A percentile compares a stretch with the other conserved stretches of the same genome.
phyloP scores from a whole-genome alignment of 1,284 basidiomycete genomes.

The Pseudozyma flocculosa region DNA sequence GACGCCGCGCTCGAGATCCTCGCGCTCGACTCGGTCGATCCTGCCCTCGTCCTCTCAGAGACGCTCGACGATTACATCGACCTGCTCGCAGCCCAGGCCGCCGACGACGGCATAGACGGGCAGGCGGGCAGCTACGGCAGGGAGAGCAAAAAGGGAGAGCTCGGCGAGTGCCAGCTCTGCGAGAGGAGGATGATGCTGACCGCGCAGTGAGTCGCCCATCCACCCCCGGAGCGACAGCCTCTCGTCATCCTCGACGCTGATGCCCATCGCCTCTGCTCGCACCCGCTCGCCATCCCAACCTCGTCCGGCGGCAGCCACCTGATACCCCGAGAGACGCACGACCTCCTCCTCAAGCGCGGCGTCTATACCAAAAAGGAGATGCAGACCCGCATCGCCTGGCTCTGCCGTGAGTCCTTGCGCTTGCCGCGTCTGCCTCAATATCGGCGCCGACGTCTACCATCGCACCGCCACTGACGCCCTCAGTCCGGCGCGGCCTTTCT shows the following conservation, averaged over 20 bases:
- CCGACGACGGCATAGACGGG: not conserved
- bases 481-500: too few species aligned
- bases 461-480: too few species aligned
- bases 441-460: too few species aligned
- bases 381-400: constrained; percentile 7
- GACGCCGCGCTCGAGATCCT: too few species aligned
- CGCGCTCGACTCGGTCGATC: too few species aligned
- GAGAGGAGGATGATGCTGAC: constrained; percentile 10
- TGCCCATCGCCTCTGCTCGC: too few species aligned
- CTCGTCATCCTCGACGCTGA: too few species aligned
- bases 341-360: constrained; percentile 4
- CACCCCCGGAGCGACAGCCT: too few species aligned
- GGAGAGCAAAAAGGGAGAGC: not conserved
- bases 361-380: constrained; percentile 5
- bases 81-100: too few species aligned
- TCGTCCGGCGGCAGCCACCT: constrained; percentile 5
- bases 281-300: too few species aligned
- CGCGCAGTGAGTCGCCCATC: constrained; percentile 4
- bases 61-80: too few species aligned
- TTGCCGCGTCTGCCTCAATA: not conserved
- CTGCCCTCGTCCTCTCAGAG: too few species aligned
- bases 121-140: not conserved
- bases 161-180: constrained; percentile 9
- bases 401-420: constrained; percentile 3
- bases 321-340: constrained; percentile 9